Evolutionary conservation across 768 basidiomycete species (phyloP), one percentile per base, ranked within the genome.

Genomic region (Saitozyma podzolica): DNA sequence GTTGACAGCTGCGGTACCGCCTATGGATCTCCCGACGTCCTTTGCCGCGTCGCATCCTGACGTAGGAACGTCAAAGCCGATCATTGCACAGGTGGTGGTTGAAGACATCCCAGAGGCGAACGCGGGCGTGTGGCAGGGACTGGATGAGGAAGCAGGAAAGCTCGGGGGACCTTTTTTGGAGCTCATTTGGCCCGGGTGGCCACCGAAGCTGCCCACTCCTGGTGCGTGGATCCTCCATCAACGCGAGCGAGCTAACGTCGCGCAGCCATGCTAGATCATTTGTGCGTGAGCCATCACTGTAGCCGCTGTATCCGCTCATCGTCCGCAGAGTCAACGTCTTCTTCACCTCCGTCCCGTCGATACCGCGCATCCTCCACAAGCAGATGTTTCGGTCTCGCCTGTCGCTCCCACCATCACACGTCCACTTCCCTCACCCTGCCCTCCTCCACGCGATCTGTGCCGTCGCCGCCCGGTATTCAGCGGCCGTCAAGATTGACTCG

Each of bases 361-460:
- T 89, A 6, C 82, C 83, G 61, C 86, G 87, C 41, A 76, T 91
- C 16, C 83, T 93, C 64, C 88, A 91, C 77, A 81, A 78, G 6
- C 78, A 85, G 1, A 85, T 83, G 39, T 91, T 92, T 70, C 81
- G 88, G 75, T 80, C 84, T 11, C 82, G 86, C 1, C 83, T 92
- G 40, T 79, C 84, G 0, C 80, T 90, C 6, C 85, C 88, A 2
- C 87, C 88, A 0, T 83, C 82, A 20, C 88, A 91, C 68, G 84
- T 86, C 3, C 86, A 87, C 61, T 93, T 91, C 69, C 91, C 91
- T 9, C 83, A 84, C 40, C 72, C 83, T 6, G 83, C 87, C 8
- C 79, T 91, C 50, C 82, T 93, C 0, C 91, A 93, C 74, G 89
- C 89, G 10, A 89, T 93, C 55, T 91, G 90, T 77, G 90, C 90